phyloP scores from a whole-genome alignment of 371 early-diverging fungal genomes.

The Mucor circinelloides region DNA sequence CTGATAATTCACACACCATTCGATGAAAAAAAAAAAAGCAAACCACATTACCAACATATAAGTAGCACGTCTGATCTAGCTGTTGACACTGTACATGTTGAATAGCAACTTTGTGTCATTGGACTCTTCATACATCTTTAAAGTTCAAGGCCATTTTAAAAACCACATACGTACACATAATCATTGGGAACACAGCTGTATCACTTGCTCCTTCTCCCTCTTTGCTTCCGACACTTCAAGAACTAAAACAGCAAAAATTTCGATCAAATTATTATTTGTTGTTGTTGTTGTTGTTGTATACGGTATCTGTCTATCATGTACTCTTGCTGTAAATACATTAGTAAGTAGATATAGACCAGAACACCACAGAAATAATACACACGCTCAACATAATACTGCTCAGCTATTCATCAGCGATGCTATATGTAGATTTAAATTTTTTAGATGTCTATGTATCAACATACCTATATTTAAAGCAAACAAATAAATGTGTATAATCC shows the following conservation, averaged over 20 bases:
- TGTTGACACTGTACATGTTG: too few relatives aligned
- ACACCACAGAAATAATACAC: background rate
- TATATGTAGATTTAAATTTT: too few relatives aligned
- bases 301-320: background rate
- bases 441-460: background rate
- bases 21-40: too few relatives aligned
- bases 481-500: background rate
- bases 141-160: background rate
- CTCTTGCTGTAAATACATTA: background rate
- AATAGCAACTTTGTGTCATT: too few relatives aligned
- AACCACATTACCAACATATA: too few relatives aligned
- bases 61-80: too few relatives aligned
- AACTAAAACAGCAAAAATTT: conserved; percentile 12
- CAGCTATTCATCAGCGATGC: too few relatives aligned
- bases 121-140: background rate
- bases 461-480: background rate
- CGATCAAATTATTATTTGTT: conserved; percentile 9
- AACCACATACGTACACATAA: background rate
- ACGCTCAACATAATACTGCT: background rate
- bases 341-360: background rate
- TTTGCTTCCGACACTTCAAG: background rate
- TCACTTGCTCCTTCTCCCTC: background rate
- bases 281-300: background rate
- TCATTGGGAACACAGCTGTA: background rate
- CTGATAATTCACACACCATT: too few relatives aligned